These are phyloP conservation scores for Venturia nashicola DNA, from an alignment of 2,329 filamentous ascomycete genomes.

Conservation along the genomic window DNA sequence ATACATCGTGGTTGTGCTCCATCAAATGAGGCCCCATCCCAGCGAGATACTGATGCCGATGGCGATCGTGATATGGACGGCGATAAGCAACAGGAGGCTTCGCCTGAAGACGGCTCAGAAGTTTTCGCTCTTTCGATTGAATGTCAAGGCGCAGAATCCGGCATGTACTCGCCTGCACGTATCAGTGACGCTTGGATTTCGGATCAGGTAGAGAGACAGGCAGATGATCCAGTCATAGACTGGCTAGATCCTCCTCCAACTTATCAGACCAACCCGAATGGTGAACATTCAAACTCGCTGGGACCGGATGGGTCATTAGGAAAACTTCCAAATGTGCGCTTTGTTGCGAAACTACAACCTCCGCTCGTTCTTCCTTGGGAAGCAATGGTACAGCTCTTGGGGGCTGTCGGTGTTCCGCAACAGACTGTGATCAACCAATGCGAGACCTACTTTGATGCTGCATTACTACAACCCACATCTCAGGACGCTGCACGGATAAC, in stretches of 20 bases:
- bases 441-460: conserved; percentile 32
- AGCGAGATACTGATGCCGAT: background rate
- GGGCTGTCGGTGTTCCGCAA: conserved; percentile 42
- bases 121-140: conserved; percentile 59
- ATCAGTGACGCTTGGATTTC: conserved; percentile 66
- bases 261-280: conserved; percentile 28
- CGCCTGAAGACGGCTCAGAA: conserved; percentile 25
- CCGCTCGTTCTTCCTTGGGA: conserved; percentile 57
- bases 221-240: conserved; percentile 38
- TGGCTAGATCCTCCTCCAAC: conserved; percentile 64
- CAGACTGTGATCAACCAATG: conserved; percentile 27
- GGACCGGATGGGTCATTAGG: conserved; percentile 29
- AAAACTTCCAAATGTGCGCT: conserved; percentile 58
- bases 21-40: conserved; percentile 25
- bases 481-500: conserved; percentile 28
- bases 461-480: conserved; percentile 37
- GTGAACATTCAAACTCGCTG: conserved; percentile 37
- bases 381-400: conserved; percentile 50
- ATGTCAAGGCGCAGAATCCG: conserved; percentile 37
- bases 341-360: conserved; percentile 62
- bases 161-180: conserved; percentile 48
- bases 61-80: conserved; percentile 18
- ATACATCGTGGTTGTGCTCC: conserved; percentile 39
- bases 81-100: conserved; percentile 14
- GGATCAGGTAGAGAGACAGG: conserved; percentile 48